phyloP scores from a whole-genome alignment of 352 stramenopile species.

The Phytophthora syringae region DNA sequence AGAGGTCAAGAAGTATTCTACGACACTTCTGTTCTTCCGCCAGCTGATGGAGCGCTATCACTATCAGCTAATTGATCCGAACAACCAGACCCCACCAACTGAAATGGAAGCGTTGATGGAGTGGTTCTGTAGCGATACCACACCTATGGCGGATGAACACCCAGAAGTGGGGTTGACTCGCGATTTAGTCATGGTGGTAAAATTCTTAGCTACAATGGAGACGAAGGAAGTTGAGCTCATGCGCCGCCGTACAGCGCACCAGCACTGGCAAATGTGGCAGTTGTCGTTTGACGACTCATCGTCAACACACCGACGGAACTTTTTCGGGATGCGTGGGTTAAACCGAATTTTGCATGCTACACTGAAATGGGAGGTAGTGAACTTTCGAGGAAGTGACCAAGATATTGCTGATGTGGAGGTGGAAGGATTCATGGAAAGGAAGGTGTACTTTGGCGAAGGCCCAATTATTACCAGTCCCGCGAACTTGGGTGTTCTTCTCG shows the following conservation, averaged over 20 bases:
- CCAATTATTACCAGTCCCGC: slow-evolving; percentile 83
- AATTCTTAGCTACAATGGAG: slow-evolving; percentile 91
- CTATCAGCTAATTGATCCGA: slow-evolving; percentile 84
- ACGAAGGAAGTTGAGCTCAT: slow-evolving; percentile 91
- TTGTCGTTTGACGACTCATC: slow-evolving; percentile 88
- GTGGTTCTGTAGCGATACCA: slow-evolving; percentile 85
- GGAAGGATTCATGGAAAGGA: slow-evolving; percentile 86
- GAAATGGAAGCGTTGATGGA: slow-evolving; percentile 93
- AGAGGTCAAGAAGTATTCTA: slow-evolving; percentile 90
- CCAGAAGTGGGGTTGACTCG: slow-evolving; percentile 80
- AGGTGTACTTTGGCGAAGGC: slow-evolving; percentile 89
- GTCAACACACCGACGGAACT: slow-evolving; percentile 76
- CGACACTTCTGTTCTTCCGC: slow-evolving; percentile 87
- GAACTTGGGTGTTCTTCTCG: slow-evolving; percentile 63
- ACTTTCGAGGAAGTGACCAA: slow-evolving; percentile 88
- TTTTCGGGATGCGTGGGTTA: slow-evolving; percentile 77
- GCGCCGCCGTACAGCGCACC: slow-evolving; percentile 72
- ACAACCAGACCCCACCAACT: slow-evolving; percentile 80
- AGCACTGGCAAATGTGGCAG: slow-evolving; percentile 90
- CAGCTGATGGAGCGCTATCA: slow-evolving; percentile 86
- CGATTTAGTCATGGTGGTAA: slow-evolving; percentile 86
- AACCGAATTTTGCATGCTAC: slow-evolving; percentile 68
- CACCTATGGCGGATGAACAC: slow-evolving; percentile 82
- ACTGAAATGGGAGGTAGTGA: slow-evolving; percentile 89
- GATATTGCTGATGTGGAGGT: slow-evolving; percentile 92